Evolutionary conservation across 139 green algal genomes (phyloP).

Genomic region (Astrephomene gubernaculifera): DNA sequence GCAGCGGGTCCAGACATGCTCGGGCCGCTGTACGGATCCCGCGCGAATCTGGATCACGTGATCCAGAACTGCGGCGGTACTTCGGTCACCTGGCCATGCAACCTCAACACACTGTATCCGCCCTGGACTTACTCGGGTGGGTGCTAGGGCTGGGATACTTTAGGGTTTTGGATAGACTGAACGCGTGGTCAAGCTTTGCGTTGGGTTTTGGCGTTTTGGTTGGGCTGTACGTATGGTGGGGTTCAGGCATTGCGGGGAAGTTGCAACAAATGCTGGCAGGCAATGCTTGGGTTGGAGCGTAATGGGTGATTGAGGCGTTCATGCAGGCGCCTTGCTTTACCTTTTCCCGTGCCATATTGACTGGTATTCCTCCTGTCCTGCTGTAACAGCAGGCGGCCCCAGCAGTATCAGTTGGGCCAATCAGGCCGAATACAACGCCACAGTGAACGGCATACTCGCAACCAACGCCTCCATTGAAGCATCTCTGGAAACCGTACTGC

Average conservation of each 20-base stretch:
- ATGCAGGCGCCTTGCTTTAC: too few relatives aligned
- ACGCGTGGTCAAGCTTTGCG: too few relatives aligned
- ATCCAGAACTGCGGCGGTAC: not conserved
- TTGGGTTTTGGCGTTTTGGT: too few relatives aligned
- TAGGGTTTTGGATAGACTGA: too few relatives aligned
- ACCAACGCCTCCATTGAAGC: conserved; percentile 36
- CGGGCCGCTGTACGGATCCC: conserved; percentile 7
- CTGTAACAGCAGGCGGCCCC: not conserved
- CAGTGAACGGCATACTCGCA: not conserved
- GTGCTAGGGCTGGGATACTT: too few relatives aligned
- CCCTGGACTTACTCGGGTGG: not conserved
- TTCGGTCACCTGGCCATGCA: not conserved
- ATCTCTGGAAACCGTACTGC: not conserved
- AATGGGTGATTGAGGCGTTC: too few relatives aligned
- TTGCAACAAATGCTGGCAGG: too few relatives aligned
- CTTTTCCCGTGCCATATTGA: too few relatives aligned
- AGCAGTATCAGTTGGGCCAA: not conserved
- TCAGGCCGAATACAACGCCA: not conserved
- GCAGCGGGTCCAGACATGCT: not conserved
- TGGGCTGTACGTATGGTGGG: too few relatives aligned
- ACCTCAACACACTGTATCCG: not conserved
- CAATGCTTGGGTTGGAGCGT: too few relatives aligned
- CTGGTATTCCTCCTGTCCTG: too few relatives aligned
- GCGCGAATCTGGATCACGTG: conserved; percentile 11
- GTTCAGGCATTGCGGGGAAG: too few relatives aligned